A percentile compares a stretch with the other conserved stretches of the same genome.
These are phyloP conservation scores for Alternaria arborescens DNA, from an alignment of 2,329 filamentous ascomycete genomes.

Conservation along the genomic window DNA sequence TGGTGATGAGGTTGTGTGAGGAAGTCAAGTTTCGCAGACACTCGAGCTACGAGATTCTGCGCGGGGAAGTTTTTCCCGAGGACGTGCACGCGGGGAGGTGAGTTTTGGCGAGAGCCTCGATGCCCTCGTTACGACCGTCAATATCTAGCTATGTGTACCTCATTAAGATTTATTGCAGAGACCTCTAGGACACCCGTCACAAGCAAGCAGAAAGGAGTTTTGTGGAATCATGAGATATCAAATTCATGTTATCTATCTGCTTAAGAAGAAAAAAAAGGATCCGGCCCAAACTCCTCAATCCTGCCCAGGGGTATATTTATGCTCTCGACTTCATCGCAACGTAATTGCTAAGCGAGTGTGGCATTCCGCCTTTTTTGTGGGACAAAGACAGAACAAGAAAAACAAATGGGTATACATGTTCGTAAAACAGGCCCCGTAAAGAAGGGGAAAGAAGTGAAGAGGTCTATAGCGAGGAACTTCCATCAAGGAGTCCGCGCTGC, in stretches of 20 bases:
- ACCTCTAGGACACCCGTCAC: neutral
- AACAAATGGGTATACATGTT: constrained; percentile 30
- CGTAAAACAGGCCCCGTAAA: constrained; percentile 16
- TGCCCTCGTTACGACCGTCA: neutral
- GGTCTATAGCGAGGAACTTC: constrained; percentile 12
- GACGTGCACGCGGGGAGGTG: constrained; percentile 20
- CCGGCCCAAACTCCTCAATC: constrained; percentile 15
- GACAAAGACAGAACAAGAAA: constrained; percentile 20
- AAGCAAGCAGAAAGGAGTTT: neutral
- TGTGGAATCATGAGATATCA: constrained; percentile 8
- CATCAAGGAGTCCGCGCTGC: constrained; percentile 20
- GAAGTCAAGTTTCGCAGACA: neutral
- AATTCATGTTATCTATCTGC: constrained; percentile 4
- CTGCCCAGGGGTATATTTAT: constrained; percentile 26
- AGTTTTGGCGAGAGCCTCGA: constrained; percentile 17
- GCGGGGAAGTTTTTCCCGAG: constrained; percentile 42
- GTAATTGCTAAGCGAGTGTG: constrained; percentile 23
- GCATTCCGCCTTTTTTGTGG: constrained; percentile 11
- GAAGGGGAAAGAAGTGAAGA: constrained; percentile 30
- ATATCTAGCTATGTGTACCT: neutral
- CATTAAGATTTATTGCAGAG: too few relatives aligned
- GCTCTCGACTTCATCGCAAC: constrained; percentile 9
- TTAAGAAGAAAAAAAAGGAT: neutral
- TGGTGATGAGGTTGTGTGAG: constrained; percentile 5
- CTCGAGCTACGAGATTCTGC: constrained; percentile 20